Conservation (phyloP, 2,329 filamentous ascomycete genomes). For the Pseudocercospora pini-densiflorae region DNA sequence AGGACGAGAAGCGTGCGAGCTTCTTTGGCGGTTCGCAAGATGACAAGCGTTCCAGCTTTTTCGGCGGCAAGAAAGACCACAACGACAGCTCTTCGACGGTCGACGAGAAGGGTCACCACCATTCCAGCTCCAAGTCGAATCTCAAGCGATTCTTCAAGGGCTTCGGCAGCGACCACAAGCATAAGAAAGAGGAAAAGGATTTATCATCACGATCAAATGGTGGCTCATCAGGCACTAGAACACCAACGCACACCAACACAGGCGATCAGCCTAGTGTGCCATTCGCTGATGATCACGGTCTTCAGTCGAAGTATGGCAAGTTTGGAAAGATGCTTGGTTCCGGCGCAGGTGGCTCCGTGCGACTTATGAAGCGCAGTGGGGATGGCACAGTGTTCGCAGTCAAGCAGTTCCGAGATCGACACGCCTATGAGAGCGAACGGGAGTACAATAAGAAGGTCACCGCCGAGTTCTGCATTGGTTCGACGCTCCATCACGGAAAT, state of each 20-base stretch:
- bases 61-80: constrained; percentile 59
- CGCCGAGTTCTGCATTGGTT: constrained; percentile 97
- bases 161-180: constrained; percentile 63
- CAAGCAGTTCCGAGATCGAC: constrained; percentile 91
- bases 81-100: constrained; percentile 46
- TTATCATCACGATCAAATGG: constrained; percentile 28
- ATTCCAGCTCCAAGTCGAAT: constrained; percentile 81
- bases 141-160: constrained; percentile 92
- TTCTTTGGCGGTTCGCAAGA: constrained; percentile 58
- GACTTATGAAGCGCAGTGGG: constrained; percentile 89
- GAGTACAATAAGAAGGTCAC: constrained; percentile 99
- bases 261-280: constrained; percentile 62
- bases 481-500: constrained; percentile 94
- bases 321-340: constrained; percentile 92
- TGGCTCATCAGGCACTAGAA: constrained; percentile 33
- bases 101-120: constrained; percentile 44
- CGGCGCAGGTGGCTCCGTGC: constrained; percentile 91
- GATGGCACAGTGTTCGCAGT: constrained; percentile 95
- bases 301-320: constrained; percentile 92
- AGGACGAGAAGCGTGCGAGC: constrained; percentile 52
- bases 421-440: constrained; percentile 90
- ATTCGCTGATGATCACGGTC: constrained; percentile 90
- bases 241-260: constrained; percentile 30
- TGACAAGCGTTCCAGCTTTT: constrained; percentile 60
- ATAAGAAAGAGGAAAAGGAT: constrained; percentile 57